A percentile compares a stretch with the other conserved stretches of the same genome.
phyloP scores from a whole-genome alignment of 768 basidiomycete genomes.

The Imleria badia region DNA sequence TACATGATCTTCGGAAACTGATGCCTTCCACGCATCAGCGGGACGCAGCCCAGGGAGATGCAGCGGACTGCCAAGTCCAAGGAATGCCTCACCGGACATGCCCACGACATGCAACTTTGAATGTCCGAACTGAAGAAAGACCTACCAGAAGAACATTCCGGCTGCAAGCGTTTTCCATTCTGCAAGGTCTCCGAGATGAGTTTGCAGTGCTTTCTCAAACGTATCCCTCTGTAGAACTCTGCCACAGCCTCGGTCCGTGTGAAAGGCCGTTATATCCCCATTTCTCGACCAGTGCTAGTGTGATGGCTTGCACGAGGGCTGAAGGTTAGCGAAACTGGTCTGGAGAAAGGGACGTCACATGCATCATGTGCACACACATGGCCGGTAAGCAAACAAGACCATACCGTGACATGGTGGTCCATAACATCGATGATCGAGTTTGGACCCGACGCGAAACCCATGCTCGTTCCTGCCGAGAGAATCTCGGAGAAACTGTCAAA shows the following conservation, averaged over 20 bases:
- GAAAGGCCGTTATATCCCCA: slow-evolving; percentile 81
- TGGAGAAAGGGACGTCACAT: slow-evolving; percentile 30
- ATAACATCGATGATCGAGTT: slow-evolving; percentile 65
- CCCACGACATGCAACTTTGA: slow-evolving; percentile 2
- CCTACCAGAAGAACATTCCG: slow-evolving; percentile 89
- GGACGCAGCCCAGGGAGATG: slow-evolving; percentile 2
- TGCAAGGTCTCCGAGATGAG: slow-evolving; percentile 75
- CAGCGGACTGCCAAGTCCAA: background rate
- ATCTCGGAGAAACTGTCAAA: slow-evolving; percentile 92
- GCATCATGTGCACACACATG: slow-evolving; percentile 8
- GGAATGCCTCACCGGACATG: slow-evolving; percentile 6
- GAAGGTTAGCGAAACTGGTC: slow-evolving; percentile 69
- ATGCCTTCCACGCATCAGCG: slow-evolving; percentile 1
- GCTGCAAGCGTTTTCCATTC: slow-evolving; percentile 71
- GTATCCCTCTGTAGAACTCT: slow-evolving; percentile 74
- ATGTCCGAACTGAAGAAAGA: slow-evolving; percentile 12
- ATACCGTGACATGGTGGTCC: slow-evolving; percentile 66
- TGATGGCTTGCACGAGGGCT: slow-evolving; percentile 66
- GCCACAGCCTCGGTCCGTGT: slow-evolving; percentile 67
- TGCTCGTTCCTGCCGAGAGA: slow-evolving; percentile 69
- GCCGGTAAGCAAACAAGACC: slow-evolving; percentile 27
- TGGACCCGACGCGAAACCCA: slow-evolving; percentile 83
- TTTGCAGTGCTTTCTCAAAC: slow-evolving; percentile 74
- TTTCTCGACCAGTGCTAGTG: slow-evolving; percentile 52
- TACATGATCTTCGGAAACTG: slow-evolving; percentile 9